Evolutionary conservation across 257 asterid genomes (phyloP).

Genomic region (Thymus mandschuricus): DNA sequence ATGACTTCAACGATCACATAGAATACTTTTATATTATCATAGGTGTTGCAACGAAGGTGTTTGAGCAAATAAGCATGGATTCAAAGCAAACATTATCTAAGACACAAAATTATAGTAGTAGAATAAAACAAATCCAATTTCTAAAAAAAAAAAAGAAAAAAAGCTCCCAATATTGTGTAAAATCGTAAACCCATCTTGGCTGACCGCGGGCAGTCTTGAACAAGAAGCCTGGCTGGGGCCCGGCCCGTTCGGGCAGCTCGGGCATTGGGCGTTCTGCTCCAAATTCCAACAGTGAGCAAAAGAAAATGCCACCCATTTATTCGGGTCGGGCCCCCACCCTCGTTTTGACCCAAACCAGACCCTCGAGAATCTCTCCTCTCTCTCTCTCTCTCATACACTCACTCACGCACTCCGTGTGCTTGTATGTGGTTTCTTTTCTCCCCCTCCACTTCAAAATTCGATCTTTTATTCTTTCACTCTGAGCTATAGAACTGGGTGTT

Average conservation of each 20-base stretch:
- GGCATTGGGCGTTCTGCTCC: constrained; percentile 5
- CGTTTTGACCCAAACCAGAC: constrained; percentile 39
- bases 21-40: background rate
- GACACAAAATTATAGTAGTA: too few relatives aligned
- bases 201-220: constrained; percentile 52
- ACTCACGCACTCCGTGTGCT: background rate
- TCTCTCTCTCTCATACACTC: constrained; percentile 13
- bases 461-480: constrained; percentile 40
- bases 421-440: background rate
- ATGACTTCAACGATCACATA: too few relatives aligned
- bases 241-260: constrained; percentile 24
- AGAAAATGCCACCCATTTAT: constrained; percentile 37
- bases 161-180: background rate
- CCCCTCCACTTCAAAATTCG: constrained; percentile 50
- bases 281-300: constrained; percentile 17
- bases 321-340: constrained; percentile 37
- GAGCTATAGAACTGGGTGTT: constrained; percentile 37
- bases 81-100: too few relatives aligned
- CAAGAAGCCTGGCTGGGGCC: too few relatives aligned
- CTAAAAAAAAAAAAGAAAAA: too few relatives aligned
- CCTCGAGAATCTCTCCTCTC: constrained; percentile 23
- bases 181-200: background rate
- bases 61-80: background rate
- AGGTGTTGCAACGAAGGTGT: background rate
- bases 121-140: too few relatives aligned